Percentiles rank a stretch among this genome's conserved stretches.
Conservation (phyloP, 139 green algal genomes). For the Chlamydomonas sphaeroides region DNA sequence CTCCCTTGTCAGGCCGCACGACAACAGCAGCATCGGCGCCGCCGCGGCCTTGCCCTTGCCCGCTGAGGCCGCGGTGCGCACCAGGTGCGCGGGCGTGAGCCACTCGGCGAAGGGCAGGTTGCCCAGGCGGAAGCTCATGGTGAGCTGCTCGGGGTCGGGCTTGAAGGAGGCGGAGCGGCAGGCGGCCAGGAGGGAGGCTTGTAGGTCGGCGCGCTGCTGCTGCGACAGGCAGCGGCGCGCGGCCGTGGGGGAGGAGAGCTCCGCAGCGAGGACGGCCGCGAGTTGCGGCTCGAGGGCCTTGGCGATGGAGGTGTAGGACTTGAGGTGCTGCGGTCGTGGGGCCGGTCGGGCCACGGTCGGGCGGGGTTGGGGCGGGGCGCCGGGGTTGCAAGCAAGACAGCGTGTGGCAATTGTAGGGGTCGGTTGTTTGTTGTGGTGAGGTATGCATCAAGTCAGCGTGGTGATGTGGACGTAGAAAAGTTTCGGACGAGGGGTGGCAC, state of each 20-base stretch:
- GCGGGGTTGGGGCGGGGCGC: background rate
- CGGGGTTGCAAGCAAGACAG: background rate
- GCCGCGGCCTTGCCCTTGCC: background rate
- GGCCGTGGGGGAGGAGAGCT: background rate
- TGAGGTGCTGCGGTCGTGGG: slow-evolving; percentile 26
- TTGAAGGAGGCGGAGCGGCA: slow-evolving; percentile 11
- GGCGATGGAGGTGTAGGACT: slow-evolving; percentile 26
- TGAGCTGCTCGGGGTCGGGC: slow-evolving; percentile 28
- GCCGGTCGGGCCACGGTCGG: too few species aligned
- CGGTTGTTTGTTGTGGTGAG: too few species aligned
- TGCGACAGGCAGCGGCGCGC: background rate
- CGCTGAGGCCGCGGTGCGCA: background rate
- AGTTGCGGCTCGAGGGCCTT: slow-evolving; percentile 34
- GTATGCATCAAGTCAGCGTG: too few species aligned
- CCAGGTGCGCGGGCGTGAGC: slow-evolving; percentile 24
- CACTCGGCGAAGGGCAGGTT: slow-evolving; percentile 28
- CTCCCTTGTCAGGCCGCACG: slow-evolving; percentile 6
- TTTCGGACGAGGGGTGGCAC: too few species aligned
- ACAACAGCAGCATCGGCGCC: slow-evolving; percentile 12
- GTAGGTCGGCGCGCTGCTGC: slow-evolving; percentile 4
- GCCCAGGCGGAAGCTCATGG: slow-evolving; percentile 14
- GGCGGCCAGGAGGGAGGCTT: background rate
- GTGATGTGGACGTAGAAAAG: too few species aligned
- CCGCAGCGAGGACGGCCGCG: background rate
- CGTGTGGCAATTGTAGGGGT: too few species aligned